phyloP scores from a whole-genome alignment of 2,329 filamentous ascomycete genomes.

The Monilinia fructigena region DNA sequence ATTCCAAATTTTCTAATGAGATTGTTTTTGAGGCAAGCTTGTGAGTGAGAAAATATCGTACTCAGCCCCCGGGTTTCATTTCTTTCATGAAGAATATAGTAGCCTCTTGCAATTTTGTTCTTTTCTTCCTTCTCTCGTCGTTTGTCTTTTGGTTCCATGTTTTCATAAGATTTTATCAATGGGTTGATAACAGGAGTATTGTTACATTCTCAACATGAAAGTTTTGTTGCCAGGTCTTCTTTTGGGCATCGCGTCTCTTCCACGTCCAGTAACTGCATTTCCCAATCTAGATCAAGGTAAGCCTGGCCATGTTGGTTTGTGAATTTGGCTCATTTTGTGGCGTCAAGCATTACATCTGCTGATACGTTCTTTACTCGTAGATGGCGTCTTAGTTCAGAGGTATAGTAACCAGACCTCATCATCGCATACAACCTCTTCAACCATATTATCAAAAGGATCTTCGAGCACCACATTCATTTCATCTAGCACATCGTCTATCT shows the following conservation, averaged over 20 bases:
- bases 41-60: conserved; percentile 16
- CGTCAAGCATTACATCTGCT: conserved; percentile 20
- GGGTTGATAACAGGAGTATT: conserved; percentile 18
- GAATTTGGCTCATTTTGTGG: conserved; percentile 18
- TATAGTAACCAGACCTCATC: conserved; percentile 20
- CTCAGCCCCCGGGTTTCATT: conserved; percentile 18
- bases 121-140: conserved; percentile 19
- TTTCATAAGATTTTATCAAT: conserved; percentile 5
- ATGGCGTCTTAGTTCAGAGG: conserved; percentile 7
- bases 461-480: conserved; percentile 19
- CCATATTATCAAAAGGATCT: conserved; percentile 22
- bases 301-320: conserved; percentile 14
- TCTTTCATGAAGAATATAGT: conserved; percentile 19
- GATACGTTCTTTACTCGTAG: conserved; percentile 8
- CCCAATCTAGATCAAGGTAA: conserved; percentile 19
- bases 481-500: conserved; percentile 3
- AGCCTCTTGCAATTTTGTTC: conserved; percentile 13
- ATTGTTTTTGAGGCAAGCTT: conserved; percentile 20
- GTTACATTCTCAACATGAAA: conserved; percentile 30
- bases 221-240: conserved; percentile 24
- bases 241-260: conserved; percentile 27
- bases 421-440: conserved; percentile 14
- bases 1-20: conserved; percentile 5
- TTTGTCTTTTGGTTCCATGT: conserved; percentile 18
- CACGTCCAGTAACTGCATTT: conserved; percentile 26